These are phyloP conservation scores for Citrus inodora DNA, from an alignment of 345 rosid species.

Conservation along the genomic window DNA sequence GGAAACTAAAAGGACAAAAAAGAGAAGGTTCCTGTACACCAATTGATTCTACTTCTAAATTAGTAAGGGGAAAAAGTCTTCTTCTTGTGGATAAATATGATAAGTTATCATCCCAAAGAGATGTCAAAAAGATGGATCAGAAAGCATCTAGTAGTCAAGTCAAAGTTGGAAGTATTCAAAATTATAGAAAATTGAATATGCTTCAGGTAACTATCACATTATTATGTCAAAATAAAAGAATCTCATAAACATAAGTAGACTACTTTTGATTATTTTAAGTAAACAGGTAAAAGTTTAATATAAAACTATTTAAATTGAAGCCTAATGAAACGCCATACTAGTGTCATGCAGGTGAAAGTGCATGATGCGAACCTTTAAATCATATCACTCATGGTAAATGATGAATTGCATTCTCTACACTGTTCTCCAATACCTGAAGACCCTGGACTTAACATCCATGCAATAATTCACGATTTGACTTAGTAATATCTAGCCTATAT, in stretches of 20 bases:
- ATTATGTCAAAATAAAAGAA: not conserved
- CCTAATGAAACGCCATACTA: not conserved
- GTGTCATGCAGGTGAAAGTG: not conserved
- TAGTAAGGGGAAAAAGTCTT: not conserved
- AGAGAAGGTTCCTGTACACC: conserved; percentile 8
- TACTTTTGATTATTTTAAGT: not conserved
- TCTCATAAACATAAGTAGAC: not conserved
- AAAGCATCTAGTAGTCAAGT: not conserved
- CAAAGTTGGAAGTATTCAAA: not conserved
- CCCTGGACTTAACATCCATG: not conserved
- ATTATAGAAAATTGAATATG: not conserved
- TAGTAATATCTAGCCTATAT: not conserved
- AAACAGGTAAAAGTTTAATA: not conserved
- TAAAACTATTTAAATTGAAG: not conserved
- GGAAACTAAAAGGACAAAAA: not conserved
- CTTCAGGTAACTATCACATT: not conserved
- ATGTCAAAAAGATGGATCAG: not conserved
- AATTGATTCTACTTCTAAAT: not conserved
- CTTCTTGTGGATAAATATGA: not conserved
- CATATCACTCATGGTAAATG: not conserved
- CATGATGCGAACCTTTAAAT: not conserved
- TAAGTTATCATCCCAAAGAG: not conserved
- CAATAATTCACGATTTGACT: not conserved
- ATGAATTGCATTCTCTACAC: not conserved
- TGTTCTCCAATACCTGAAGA: not conserved